These are phyloP conservation scores for Claviceps purpurea DNA, from an alignment of 2,329 filamentous ascomycete genomes.

Conservation along the genomic window DNA sequence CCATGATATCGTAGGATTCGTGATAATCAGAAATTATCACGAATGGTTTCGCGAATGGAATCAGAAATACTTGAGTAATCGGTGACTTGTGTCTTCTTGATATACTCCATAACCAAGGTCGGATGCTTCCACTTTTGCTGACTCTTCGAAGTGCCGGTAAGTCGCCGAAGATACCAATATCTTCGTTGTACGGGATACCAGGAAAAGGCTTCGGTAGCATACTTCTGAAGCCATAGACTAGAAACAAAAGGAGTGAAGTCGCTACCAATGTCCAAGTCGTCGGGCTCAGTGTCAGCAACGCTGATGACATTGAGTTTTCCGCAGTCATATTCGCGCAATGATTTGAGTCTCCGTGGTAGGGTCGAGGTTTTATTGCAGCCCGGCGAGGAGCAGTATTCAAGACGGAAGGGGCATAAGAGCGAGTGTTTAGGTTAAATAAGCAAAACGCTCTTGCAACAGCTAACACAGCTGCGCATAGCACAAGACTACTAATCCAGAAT, in stretches of 20 bases:
- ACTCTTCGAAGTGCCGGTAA: not conserved
- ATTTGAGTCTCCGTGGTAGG: not conserved
- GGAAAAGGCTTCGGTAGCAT: not conserved
- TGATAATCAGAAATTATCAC: not conserved
- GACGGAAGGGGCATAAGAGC: no score
- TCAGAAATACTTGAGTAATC: not conserved
- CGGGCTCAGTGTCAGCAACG: not conserved
- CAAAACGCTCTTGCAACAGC: no score
- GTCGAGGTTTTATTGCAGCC: not conserved
- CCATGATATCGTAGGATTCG: not conserved
- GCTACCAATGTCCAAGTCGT: not conserved
- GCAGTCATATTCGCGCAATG: not conserved
- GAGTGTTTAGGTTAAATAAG: no score
- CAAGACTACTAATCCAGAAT: no score
- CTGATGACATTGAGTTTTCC: not conserved
- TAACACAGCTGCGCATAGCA: no score
- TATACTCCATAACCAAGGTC: not conserved
- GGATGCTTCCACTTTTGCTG: not conserved
- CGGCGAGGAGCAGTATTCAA: no score
- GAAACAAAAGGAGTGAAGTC: not conserved
- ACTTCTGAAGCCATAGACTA: not conserved
- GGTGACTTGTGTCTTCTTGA: not conserved
- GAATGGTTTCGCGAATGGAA: not conserved
- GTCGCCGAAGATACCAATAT: not conserved
- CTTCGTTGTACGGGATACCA: slow-evolving; percentile 1